phyloP scores from a whole-genome alignment of 306 rosid species.

The Nissolia schottii region DNA sequence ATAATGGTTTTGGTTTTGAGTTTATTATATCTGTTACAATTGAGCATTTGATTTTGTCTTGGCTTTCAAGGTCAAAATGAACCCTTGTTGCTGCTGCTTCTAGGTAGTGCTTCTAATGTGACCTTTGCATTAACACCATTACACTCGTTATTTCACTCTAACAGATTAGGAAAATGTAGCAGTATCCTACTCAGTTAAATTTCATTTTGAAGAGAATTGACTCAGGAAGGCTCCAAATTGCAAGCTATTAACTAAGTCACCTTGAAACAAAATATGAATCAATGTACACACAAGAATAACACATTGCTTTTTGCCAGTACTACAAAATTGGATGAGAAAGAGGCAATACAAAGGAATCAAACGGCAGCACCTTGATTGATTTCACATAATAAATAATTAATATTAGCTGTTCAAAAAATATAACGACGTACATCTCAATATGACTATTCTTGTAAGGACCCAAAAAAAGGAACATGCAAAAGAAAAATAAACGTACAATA shows the following conservation, averaged over 20 bases:
- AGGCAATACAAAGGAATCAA: background rate
- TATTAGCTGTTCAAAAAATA: slow-evolving; percentile 16
- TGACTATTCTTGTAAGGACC: slow-evolving; percentile 4
- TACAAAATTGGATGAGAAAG: background rate
- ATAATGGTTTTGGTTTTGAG: background rate
- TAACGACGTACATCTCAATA: slow-evolving; percentile 13
- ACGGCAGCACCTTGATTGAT: background rate
- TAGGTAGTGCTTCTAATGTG: background rate
- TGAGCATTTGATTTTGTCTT: background rate
- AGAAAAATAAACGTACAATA: slow-evolving; percentile 18
- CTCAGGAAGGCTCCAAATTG: background rate
- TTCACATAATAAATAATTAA: slow-evolving; percentile 27
- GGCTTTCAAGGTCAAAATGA: background rate
- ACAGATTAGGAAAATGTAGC: background rate
- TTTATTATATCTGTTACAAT: background rate
- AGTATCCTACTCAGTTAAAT: background rate
- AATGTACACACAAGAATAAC: too few relatives aligned
- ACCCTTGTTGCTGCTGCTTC: background rate
- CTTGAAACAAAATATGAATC: background rate
- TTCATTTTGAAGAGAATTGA: background rate
- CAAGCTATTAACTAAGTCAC: background rate
- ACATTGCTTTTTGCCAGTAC: too few relatives aligned
- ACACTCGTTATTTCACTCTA: background rate
- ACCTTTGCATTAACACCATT: background rate
- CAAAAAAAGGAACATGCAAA: background rate